These are phyloP conservation scores for Chlorella sorokiniana DNA, from an alignment of 139 green algal species.

Conservation along the genomic window DNA sequence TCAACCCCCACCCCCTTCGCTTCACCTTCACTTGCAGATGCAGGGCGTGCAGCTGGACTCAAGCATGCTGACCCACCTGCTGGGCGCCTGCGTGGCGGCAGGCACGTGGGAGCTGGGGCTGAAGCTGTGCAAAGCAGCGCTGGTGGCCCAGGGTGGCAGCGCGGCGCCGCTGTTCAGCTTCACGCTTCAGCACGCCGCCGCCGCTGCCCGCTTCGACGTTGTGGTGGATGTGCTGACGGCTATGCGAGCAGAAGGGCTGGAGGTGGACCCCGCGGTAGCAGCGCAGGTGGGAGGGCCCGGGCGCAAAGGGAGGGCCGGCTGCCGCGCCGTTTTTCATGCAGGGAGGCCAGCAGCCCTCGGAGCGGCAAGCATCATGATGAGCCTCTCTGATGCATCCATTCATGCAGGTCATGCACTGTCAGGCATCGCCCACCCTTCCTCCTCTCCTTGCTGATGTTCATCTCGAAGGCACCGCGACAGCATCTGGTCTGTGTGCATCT, in stretches of 20 bases:
- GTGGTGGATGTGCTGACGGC: constrained; percentile 16
- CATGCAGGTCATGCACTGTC: too few relatives aligned
- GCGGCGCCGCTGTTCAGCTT: constrained; percentile 19
- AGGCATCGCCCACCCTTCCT: too few relatives aligned
- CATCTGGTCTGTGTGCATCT: too few relatives aligned
- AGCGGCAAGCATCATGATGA: too few relatives aligned
- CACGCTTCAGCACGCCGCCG: constrained; percentile 19
- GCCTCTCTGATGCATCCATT: too few relatives aligned
- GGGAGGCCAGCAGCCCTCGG: too few relatives aligned
- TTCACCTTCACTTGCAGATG: background rate
- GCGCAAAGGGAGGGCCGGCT: background rate
- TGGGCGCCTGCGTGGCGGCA: constrained; percentile 6
- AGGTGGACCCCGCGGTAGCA: constrained; percentile 15
- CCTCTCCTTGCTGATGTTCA: too few relatives aligned
- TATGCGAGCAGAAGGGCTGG: constrained; percentile 29
- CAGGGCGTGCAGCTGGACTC: constrained; percentile 23
- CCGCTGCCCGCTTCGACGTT: background rate
- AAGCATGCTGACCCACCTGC: background rate
- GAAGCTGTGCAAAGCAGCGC: constrained; percentile 30
- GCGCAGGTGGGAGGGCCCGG: background rate
- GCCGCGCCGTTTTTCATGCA: too few relatives aligned
- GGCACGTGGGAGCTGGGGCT: constrained; percentile 24
- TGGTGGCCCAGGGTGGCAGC: constrained; percentile 2
- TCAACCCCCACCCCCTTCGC: too few relatives aligned
- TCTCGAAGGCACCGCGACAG: too few relatives aligned